Base-by-base conservation (phyloP, 257 asterid species). In the Vinca minor region DNA sequence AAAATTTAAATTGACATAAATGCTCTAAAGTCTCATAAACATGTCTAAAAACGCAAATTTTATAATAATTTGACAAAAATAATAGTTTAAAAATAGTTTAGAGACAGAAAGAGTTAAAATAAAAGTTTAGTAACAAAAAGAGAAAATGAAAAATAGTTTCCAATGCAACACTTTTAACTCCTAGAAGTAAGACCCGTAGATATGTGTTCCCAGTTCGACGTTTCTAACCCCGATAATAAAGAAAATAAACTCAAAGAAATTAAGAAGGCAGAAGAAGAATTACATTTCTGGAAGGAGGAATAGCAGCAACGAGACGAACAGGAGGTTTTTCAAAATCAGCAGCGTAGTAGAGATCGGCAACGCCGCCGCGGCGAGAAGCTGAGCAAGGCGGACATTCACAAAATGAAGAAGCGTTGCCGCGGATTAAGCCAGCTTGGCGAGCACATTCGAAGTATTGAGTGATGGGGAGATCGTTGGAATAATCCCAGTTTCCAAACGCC, bases 371-470 rank as follows among this genome's bases (percentile, higher is more conserved):
- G 26, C 60, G 66, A 25, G 56, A 66, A 13, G 44, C 60, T 18
- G 14, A 68, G 62, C 72, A 49, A 12, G 53, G 49, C 12, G 64
- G n/a, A 8, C 57, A 52, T n/a, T 59, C 67, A 63, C 78, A 26
- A 23, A 44, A 3, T 0, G 74, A 73, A 50, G 87, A 66, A 70
- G 79, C 73, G 77, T 54, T 65, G 54, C 81, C 71, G 1, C 84
- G 87, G 54, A 74, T 71, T 70, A 83, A 74, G 20, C 96, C 94
- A n/a, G 96, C 96, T 71, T 85, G 86, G 63, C 91, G 72, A 1
- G 96, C 95, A 41, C 81, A 83, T 59, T 85, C 96, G 63, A 88
- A 88, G 56, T 85, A 83, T 77, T 82, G 91, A 28, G 96, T 85
- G 4, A 83, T 83, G 1, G 96, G 96, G 72, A 88, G 49, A 65